Conservation (phyloP, 768 basidiomycete species). For the Naematelia encephala region DNA sequence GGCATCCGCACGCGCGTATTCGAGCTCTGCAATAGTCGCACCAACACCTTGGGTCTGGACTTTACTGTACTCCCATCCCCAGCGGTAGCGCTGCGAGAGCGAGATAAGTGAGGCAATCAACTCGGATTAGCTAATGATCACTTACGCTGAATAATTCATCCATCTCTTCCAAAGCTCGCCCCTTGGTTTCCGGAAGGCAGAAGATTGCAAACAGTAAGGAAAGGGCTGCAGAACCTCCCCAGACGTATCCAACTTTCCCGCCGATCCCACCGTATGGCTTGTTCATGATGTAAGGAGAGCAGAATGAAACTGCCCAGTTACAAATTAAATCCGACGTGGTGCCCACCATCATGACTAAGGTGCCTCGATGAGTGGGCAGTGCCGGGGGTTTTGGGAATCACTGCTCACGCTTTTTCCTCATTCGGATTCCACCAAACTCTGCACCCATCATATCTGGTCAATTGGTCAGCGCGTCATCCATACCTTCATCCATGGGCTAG, state of each 20-base stretch:
- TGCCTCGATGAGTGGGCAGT: too few relatives aligned
- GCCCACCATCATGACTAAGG: constrained; percentile 2
- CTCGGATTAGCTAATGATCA: not conserved
- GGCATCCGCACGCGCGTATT: too few relatives aligned
- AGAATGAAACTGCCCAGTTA: constrained; percentile 11
- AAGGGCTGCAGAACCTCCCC: constrained; percentile 2
- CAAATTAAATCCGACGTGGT: constrained; percentile 14
- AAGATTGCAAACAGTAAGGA: constrained; percentile 17
- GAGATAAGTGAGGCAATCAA: not conserved
- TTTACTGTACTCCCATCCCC: constrained; percentile 30
- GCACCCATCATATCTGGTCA: constrained; percentile 17
- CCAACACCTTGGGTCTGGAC: constrained; percentile 21
- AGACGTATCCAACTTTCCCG: constrained; percentile 18
- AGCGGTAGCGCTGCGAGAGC: constrained; percentile 8
- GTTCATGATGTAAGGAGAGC: constrained; percentile 11
- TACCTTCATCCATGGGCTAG: too few relatives aligned
- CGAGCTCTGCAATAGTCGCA: constrained; percentile 17
- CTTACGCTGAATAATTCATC: constrained; percentile 19
- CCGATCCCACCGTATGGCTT: constrained; percentile 20
- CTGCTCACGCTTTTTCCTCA: constrained; percentile 17
- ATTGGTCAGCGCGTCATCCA: too few relatives aligned
- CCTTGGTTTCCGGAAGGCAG: constrained; percentile 20
- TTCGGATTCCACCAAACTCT: constrained; percentile 23
- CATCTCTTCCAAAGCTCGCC: constrained; percentile 18
- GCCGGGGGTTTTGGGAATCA: too few relatives aligned